Evolutionary conservation across 768 basidiomycete species (phyloP).

Genomic region (Mycena galericulata): DNA sequence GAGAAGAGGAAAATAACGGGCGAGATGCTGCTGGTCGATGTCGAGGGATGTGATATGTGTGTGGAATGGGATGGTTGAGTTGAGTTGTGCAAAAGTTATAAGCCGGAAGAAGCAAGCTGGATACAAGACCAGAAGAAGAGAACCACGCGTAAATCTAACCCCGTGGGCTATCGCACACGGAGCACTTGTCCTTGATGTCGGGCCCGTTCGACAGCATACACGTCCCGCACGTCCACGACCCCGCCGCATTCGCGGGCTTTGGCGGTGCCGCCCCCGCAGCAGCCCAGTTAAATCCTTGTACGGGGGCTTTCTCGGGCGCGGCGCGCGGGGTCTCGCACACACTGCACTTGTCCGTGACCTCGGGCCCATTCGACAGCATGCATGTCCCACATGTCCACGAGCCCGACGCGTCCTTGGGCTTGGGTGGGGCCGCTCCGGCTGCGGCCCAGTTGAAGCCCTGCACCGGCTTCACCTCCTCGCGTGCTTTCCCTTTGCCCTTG

Average conservation of each 20-base stretch:
- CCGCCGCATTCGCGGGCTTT: conserved; percentile 37
- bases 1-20: too few species aligned
- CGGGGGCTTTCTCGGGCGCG: conserved; percentile 19
- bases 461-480: too few species aligned
- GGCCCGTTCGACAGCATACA: conserved; percentile 66
- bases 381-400: conserved; percentile 63
- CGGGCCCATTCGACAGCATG: conserved; percentile 51
- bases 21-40: too few species aligned
- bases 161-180: conserved; percentile 57
- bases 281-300: conserved; percentile 68
- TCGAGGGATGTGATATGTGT: too few species aligned
- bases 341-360: conserved; percentile 57
- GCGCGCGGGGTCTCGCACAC: too few species aligned
- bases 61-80: too few species aligned
- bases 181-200: conserved; percentile 60
- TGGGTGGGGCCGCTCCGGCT: conserved; percentile 54
- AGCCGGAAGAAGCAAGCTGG: too few species aligned
- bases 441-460: conserved; percentile 61
- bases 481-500: conserved; percentile 25
- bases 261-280: conserved; percentile 70
- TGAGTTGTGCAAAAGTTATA: too few species aligned
- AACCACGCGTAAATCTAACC: background rate
- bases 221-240: conserved; percentile 66
- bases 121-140: background rate
- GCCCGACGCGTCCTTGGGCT: conserved; percentile 27